Evolutionary conservation across 495 filamentous ascomycete genomes (phyloP), one percentile per base, ranked within the genome.

Genomic region (Eremomyces bilateralis): DNA sequence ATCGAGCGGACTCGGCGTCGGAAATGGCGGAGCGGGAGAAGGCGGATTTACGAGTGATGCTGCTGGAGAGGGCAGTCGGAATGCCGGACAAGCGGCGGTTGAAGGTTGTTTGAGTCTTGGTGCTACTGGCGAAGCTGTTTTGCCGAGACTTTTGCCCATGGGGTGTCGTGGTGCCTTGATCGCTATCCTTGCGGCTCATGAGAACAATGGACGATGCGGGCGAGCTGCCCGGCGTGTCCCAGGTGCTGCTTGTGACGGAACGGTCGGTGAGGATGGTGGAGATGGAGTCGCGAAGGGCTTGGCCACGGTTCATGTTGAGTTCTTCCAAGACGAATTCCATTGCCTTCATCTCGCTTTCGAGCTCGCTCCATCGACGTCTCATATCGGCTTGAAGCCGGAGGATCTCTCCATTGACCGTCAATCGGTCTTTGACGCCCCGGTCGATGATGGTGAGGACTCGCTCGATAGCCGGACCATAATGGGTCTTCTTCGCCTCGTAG

Each of bases 351-450:
- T 76, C 66, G 4, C 69, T 64, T 42, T 79, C 79, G 32, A 91
- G 58, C 3, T 71, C 69, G 40, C 73, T 67, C 65, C 80, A 84
- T 42, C 73, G 75, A 4, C 68, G 65, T 38, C 73, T 69, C 64
- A 92, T 76, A 45, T 92, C 82, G 4, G 67, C 63, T 44, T 93
- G 69, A 19, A 95, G 58, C 12, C 80, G 66, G 19, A 92, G 50
- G 38, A 93, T 83, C 56, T 97, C 88, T 19, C 88, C 84, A 45
- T 95, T 94, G 30, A 95, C 80, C 1, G 85, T 94, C 24, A 90
- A 56, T 11, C 88, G 71, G 43, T 94, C 81, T 45, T 76, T 77
- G 41, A 94, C 73, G 15, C 84, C 88, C 48, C 81, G 85, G 40
- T 88, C 80, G 29, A 94, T 92, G 50, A 95, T 88, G 15, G 69